A percentile compares a stretch with the other conserved stretches of the same genome.
Conservation (phyloP, 2,329 filamentous ascomycete genomes). For the Apiospora phragmitis region DNA sequence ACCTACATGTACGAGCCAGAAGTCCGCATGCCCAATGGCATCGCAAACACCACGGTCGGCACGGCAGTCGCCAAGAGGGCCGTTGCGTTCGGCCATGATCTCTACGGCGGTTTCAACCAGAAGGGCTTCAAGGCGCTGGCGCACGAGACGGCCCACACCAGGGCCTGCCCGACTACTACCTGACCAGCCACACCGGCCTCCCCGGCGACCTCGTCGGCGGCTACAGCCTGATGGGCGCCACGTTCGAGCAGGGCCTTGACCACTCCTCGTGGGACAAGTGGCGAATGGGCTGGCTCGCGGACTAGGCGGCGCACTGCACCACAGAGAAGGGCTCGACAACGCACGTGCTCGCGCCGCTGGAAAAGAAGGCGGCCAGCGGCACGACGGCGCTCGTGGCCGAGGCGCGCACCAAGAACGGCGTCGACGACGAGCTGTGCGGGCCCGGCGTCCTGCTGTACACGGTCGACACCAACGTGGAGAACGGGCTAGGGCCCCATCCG, state of each 20-base stretch:
- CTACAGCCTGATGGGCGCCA: slow-evolving; percentile 1
- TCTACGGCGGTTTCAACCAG: neutral
- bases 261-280: neutral
- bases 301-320: neutral
- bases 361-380: neutral
- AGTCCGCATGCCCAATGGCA: neutral
- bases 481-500: slow-evolving; percentile 1
- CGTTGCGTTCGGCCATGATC: neutral
- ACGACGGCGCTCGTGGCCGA: neutral
- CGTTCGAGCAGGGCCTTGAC: neutral
- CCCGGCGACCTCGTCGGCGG: neutral
- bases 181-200: neutral
- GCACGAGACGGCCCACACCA: neutral
- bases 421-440: neutral
- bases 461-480: neutral
- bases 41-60: neutral
- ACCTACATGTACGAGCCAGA: neutral
- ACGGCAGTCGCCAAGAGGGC: neutral
- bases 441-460: slow-evolving; percentile 8
- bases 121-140: neutral
- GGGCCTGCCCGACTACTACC: neutral
- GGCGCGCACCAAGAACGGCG: neutral
- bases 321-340: neutral
- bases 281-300: neutral
- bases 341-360: neutral